phyloP scores from a whole-genome alignment of 2,329 filamentous ascomycete species.

The Teratosphaeria epicoccoides region DNA sequence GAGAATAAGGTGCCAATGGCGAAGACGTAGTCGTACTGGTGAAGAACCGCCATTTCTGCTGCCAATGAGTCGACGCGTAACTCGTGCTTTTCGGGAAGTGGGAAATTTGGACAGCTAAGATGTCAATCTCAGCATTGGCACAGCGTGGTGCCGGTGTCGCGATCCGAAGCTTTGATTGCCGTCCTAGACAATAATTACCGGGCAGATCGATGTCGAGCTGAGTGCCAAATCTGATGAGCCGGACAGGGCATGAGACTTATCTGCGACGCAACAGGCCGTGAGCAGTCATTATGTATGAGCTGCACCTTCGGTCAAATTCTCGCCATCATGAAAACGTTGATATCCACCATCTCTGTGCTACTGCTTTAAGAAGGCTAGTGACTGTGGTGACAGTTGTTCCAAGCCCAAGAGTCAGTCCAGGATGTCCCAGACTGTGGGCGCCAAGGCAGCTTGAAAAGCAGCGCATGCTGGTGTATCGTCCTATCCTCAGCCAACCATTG shows the following conservation, averaged over 20 bases:
- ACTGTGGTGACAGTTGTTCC: not conserved
- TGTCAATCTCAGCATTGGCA: not conserved
- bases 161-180: not conserved
- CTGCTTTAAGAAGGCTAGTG: not conserved
- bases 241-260: not conserved
- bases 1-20: slow-evolving; percentile 56
- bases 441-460: not conserved
- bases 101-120: not conserved
- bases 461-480: not conserved
- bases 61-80: not conserved
- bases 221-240: not conserved
- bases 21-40: slow-evolving; percentile 53
- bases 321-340: not conserved
- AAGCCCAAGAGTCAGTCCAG: not conserved
- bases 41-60: slow-evolving; percentile 22
- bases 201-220: not conserved
- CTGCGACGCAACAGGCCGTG: not conserved
- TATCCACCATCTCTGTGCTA: not conserved
- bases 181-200: not conserved
- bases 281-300: not conserved
- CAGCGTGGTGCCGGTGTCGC: not conserved
- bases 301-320: not conserved
- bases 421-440: not conserved
- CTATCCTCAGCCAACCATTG: not conserved
- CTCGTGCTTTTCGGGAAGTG: not conserved